Evolutionary conservation across 768 basidiomycete species (phyloP).

Genomic region (Mycena rebaudengoi): DNA sequence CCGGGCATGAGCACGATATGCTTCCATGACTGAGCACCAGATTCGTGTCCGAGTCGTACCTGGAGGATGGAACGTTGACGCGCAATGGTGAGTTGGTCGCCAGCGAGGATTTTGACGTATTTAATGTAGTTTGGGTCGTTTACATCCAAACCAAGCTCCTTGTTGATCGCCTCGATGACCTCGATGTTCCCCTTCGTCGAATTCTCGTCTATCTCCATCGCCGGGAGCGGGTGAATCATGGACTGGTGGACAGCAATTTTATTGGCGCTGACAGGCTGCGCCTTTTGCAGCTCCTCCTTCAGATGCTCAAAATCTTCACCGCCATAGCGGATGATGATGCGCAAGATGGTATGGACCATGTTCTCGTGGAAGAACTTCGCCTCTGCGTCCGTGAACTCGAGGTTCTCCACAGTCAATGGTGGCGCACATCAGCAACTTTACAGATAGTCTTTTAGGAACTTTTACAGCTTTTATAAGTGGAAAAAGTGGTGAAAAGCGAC

Average conservation of each 20-base stretch:
- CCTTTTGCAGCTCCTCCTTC: neutral
- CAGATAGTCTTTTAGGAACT: too few species aligned
- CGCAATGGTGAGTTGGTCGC: too few species aligned
- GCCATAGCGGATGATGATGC: constrained; percentile 21
- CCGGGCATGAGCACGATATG: too few species aligned
- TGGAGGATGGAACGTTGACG: too few species aligned
- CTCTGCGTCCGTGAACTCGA: too few species aligned
- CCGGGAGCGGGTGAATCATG: constrained; percentile 9
- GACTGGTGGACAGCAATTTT: constrained; percentile 17
- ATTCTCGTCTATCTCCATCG: constrained; percentile 21
- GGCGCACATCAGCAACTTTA: constrained; percentile 32
- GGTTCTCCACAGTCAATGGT: constrained; percentile 20
- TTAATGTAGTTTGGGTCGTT: neutral
- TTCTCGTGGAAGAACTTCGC: neutral
- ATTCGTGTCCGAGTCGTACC: too few species aligned
- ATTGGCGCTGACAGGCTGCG: constrained; percentile 6
- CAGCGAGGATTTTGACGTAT: too few species aligned
- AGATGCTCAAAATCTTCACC: constrained; percentile 9
- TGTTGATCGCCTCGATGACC: too few species aligned
- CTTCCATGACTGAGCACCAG: too few species aligned
- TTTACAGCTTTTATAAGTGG: too few species aligned
- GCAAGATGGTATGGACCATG: constrained; percentile 12
- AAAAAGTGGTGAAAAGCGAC: too few species aligned
- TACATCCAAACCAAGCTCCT: constrained; percentile 14
- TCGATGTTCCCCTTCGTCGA: constrained; percentile 24